These are phyloP conservation scores for Dillenia suffruticosa DNA, from an alignment of 164 flowering plant species.

Conservation along the genomic window DNA sequence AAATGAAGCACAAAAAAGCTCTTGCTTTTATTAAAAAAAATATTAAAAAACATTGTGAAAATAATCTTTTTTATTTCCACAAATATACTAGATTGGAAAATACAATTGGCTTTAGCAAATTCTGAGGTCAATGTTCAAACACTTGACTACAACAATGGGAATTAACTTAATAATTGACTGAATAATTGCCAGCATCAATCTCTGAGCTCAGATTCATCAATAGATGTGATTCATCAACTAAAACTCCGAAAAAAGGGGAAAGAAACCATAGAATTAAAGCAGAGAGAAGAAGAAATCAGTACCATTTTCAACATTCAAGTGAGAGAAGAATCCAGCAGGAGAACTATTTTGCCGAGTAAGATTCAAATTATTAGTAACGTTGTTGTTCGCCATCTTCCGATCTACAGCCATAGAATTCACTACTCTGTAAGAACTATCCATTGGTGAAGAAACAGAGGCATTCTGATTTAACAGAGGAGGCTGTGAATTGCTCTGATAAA, in stretches of 20 bases:
- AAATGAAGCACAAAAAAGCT: no score
- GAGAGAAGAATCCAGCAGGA: constrained; percentile 76
- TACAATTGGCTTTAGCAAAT: not conserved
- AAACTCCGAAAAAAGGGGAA: not conserved
- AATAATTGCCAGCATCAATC: not conserved
- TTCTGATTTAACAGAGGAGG: constrained; percentile 24
- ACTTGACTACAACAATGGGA: not conserved
- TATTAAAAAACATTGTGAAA: no score
- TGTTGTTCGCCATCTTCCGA: constrained; percentile 26
- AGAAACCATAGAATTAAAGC: not conserved
- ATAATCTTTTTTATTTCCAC: no score
- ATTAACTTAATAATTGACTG: no score
- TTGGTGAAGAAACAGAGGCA: constrained; percentile 9
- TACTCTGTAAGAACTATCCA: constrained; percentile 21
- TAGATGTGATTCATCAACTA: not conserved
- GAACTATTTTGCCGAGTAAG: constrained; percentile 85
- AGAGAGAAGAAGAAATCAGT: constrained; percentile 7
- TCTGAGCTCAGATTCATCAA: not conserved
- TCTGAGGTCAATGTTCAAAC: not conserved
- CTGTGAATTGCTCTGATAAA: constrained; percentile 26
- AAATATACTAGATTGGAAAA: no score
- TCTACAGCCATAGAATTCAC: constrained; percentile 25
- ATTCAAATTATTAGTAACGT: constrained; percentile 30
- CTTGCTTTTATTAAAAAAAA: no score
- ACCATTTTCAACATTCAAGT: constrained; percentile 56